Base-by-base conservation (phyloP, 345 rosid genomes). In the Eucalyptus curtisii region DNA sequence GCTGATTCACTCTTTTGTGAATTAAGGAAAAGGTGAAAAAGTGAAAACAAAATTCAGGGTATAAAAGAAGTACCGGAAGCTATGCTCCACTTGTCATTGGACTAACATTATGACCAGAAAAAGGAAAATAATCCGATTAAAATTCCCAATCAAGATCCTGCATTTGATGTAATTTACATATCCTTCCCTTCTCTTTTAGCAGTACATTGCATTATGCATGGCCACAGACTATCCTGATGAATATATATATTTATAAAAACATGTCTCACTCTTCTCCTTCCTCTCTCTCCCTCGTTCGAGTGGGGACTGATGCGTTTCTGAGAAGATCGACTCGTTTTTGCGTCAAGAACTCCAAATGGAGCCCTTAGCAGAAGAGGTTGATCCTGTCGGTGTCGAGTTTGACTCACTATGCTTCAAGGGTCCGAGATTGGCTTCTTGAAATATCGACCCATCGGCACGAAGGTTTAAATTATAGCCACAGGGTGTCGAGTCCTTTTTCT, bases 21-120 rank as follows among this genome's bases (percentile, higher is more conserved):
- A 24, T 55, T 55, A 55, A 55, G 61, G 61, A 55, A n/a, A 64
- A 64, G 76, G 40, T 15, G 4, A 10, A 76, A 37, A 37, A 20
- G 47, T 37, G 12, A 20, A 19, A 37, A 20, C 0, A 0, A 76
- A 76, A 37, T 37, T 76, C 82, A 6, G 3, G 82, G 8, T 0
- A 40, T 40, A 40, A 25, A 40, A 20, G 84, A 40, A 22, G 84
- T 20, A 76, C 30, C 30, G 30, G 30, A 55, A 22, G 61, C 61
- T 25, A 10, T 10, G 30, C 3, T 25, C 30, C 30, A 55, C 61
- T 55, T 55, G 61, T 55, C 13, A 55, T 22, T 24, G 13, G 30
- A 55, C 61, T 22, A 24, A 24, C 30, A 55, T 55, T 9, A 12
- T 27, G 16, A 59, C n/a, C 7, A 25, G 66, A 5, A 59, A 27